phyloP scores from a whole-genome alignment of 306 rosid genomes.

The Gastrolobium villosum region DNA sequence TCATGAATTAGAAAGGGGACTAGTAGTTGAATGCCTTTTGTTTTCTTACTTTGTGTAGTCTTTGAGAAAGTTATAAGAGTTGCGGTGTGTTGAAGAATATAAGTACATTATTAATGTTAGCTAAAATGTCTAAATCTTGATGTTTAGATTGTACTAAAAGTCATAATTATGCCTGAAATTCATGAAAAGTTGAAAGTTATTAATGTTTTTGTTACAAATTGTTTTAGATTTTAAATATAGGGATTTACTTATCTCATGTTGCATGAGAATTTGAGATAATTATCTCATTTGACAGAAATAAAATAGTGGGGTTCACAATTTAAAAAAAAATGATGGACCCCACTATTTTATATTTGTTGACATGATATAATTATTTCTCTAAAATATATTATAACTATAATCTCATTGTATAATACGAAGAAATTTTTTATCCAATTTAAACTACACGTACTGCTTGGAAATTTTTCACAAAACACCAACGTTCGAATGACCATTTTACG shows the following conservation, averaged over 20 bases:
- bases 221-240: not conserved
- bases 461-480: not conserved
- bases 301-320: no score
- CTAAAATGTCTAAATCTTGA: not conserved
- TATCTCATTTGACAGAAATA: no score
- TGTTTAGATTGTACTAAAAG: not conserved
- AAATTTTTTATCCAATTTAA: not conserved
- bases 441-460: not conserved
- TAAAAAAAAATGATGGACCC: no score
- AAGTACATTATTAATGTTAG: not conserved
- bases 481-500: not conserved
- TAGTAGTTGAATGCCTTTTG: conserved; percentile 25
- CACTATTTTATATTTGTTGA: no score
- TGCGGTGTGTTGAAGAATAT: not conserved
- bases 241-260: no score
- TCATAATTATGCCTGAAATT: not conserved
- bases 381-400: no score
- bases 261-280: no score
- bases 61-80: not conserved
- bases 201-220: not conserved
- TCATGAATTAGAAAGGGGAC: conserved; percentile 15
- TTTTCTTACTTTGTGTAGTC: conserved; percentile 6
- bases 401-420: no score
- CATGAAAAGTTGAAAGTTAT: not conserved
- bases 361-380: no score